phyloP scores from a whole-genome alignment of 1,284 basidiomycete species.

The Tylopilus orsonianus region DNA sequence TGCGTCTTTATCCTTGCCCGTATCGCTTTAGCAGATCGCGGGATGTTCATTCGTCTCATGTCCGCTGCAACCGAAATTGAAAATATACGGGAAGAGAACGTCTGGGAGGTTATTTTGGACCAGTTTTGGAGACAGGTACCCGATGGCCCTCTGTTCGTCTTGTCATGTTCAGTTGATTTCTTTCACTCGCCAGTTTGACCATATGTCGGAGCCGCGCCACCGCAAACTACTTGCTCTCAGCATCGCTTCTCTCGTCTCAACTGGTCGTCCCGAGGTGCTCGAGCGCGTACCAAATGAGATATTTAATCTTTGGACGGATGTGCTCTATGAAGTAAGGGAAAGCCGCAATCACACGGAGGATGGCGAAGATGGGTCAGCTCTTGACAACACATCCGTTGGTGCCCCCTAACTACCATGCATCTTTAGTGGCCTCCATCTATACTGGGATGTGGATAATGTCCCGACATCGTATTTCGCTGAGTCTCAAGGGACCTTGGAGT shows the following conservation, averaged over 20 bases:
- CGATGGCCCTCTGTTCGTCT: constrained; percentile 20
- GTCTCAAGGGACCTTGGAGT: constrained; percentile 66
- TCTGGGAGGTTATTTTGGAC: constrained; percentile 69
- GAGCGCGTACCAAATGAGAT: constrained; percentile 69
- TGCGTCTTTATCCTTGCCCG: constrained; percentile 70
- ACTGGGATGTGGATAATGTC: constrained; percentile 64
- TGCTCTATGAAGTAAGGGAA: constrained; percentile 84
- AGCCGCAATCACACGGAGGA: constrained; percentile 44
- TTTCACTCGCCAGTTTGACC: constrained; percentile 64
- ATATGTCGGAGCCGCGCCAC: constrained; percentile 76
- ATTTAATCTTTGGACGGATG: constrained; percentile 89
- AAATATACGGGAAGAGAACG: constrained; percentile 47
- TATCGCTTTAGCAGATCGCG: constrained; percentile 60
- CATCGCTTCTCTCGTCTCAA: constrained; percentile 68
- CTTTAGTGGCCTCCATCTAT: constrained; percentile 44
- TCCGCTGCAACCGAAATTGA: constrained; percentile 52
- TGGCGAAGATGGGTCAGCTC: constrained; percentile 36
- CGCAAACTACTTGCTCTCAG: constrained; percentile 76
- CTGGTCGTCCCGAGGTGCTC: constrained; percentile 68
- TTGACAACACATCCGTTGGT: neutral
- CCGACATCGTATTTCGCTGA: constrained; percentile 57
- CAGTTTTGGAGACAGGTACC: constrained; percentile 83
- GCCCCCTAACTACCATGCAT: neutral
- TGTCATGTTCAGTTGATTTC: neutral
- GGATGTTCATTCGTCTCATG: constrained; percentile 67